Base-by-base conservation (phyloP, 2,329 filamentous ascomycete genomes). In the Fusarium veterinarium region DNA sequence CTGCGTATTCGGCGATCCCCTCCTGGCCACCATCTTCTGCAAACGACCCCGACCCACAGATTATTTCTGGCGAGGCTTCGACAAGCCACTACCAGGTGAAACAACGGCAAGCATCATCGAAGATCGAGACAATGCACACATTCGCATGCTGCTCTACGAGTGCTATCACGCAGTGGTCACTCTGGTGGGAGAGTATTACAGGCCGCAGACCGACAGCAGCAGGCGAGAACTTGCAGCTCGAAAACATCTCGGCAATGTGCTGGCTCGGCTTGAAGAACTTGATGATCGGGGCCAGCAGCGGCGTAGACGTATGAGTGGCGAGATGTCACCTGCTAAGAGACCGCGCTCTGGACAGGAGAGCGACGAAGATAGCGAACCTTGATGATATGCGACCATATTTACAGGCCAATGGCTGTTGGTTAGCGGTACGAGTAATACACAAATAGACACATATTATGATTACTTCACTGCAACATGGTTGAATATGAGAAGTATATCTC, bases 1-100 rank as follows among this genome's bases (percentile, higher is more conserved):
- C 64, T 86, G 86, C 46, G 72, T 90, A 16, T 91, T 91, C 70
- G 89, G 89, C 16, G 90, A 91, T 67, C 88, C 89, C 1, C 76
- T 91, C 5, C 81, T 91, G 55, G 83, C 86, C 5, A 82, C 81
- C 6, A 82, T 83, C 11, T 88, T 91, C 71, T 83, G 81, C 73
- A 82, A 84, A 19, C 77, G 81, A 44, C 81, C 85, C 17, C 76
- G 81, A 23, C 82, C 85, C 0, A 84, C 81, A 8, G 73, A 81
- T 17, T 82, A 84, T 0, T 86, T 90, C 38, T 78, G 88, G 31
- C 78, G 79, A 33, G 88, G 88, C 2, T 89, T 87, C 73, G 78
- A 80, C 37, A 76, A 74, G 23, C 64, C 60, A 16, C 40, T 74
- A 3, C 35, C 59, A 30, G 64, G 71, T n/a, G 63, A 72, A 17